These are phyloP conservation scores for Xylaria scruposa DNA, from an alignment of 495 filamentous ascomycete genomes.

Conservation along the genomic window DNA sequence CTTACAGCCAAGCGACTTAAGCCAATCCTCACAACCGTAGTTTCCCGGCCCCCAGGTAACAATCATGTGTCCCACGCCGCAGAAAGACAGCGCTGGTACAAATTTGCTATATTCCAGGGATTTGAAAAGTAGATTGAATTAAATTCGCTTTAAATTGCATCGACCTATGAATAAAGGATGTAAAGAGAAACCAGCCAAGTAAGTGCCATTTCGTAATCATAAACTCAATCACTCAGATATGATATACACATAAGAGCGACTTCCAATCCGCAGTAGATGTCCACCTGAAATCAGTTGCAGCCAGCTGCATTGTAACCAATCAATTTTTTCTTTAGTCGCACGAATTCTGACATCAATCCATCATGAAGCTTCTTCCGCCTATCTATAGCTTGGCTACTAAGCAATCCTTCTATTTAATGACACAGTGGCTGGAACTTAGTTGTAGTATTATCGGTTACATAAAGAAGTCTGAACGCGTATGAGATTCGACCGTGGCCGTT, in stretches of 20 bases:
- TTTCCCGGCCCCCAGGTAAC: background rate
- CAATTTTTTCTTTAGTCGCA: no score
- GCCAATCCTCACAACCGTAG: background rate
- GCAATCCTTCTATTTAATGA: background rate
- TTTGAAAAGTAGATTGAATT: no score
- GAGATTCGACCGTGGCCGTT: background rate
- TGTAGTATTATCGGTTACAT: background rate
- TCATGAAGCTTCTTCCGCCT: background rate
- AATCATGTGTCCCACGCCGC: background rate
- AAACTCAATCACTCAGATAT: no score
- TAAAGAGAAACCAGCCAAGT: background rate
- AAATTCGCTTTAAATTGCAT: background rate
- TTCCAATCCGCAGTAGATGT: background rate
- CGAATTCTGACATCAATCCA: no score
- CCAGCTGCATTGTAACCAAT: background rate
- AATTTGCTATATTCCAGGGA: background rate
- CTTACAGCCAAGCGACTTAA: background rate
- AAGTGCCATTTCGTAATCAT: background rate
- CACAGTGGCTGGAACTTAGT: background rate
- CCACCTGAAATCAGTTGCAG: background rate
- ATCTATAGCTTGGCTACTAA: background rate
- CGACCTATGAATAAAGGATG: background rate
- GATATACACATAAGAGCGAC: background rate
- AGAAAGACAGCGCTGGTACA: background rate
- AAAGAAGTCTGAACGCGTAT: background rate